A percentile compares a stretch with the other conserved stretches of the same genome.
Evolutionary conservation across 2,329 filamentous ascomycete species (phyloP).

Genomic region (Chaetomium sp.): DNA sequence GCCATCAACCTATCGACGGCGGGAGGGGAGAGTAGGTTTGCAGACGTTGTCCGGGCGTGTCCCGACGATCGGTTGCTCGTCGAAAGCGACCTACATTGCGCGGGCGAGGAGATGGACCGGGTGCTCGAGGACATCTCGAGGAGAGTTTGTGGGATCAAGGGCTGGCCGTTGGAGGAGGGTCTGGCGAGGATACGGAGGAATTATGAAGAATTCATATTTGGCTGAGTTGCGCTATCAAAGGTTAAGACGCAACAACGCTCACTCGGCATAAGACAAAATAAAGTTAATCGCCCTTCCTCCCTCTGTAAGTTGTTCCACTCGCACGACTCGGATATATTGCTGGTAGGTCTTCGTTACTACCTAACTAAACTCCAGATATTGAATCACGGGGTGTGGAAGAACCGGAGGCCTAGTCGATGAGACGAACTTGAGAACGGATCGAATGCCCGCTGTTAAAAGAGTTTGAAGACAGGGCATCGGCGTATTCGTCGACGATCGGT

Average conservation of each 20-base stretch:
- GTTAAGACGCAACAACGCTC: not conserved
- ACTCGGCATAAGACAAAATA: not conserved
- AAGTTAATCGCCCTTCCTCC: not conserved
- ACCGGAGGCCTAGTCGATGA: too few species aligned
- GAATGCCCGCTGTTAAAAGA: too few species aligned
- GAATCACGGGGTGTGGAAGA: too few species aligned
- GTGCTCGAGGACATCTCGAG: constrained; percentile 73
- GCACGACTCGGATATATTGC: not conserved
- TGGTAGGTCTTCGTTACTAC: too few species aligned
- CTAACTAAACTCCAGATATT: too few species aligned
- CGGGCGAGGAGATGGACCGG: constrained; percentile 78
- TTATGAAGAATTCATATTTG: constrained; percentile 76
- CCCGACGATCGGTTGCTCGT: constrained; percentile 79
- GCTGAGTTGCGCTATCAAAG: constrained; percentile 38
- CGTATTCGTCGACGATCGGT: too few species aligned
- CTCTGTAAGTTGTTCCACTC: not conserved
- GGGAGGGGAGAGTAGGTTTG: constrained; percentile 53
- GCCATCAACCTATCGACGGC: constrained; percentile 73
- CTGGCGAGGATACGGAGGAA: constrained; percentile 69
- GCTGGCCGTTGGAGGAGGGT: constrained; percentile 75
- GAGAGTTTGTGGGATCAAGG: constrained; percentile 75
- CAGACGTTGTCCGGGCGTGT: constrained; percentile 68
- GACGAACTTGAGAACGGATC: too few species aligned
- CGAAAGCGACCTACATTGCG: constrained; percentile 87
- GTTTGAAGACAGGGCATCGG: too few species aligned